Evolutionary conservation across 768 basidiomycete species (phyloP), one percentile per base, ranked within the genome.

Genomic region (Xerocomus spinulosus): DNA sequence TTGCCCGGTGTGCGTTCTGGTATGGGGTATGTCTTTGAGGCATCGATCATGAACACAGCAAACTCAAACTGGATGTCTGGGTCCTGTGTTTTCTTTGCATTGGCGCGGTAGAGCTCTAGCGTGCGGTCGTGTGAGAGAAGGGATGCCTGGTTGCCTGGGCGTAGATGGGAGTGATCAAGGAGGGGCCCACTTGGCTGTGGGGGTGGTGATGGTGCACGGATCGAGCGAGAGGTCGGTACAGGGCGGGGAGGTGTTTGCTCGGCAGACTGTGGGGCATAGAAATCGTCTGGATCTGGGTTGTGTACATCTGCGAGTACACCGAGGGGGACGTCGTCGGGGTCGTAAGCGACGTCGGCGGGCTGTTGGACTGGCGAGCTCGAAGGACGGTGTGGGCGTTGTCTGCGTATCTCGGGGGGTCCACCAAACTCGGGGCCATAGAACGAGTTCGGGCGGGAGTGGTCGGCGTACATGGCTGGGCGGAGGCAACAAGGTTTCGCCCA

Each of bases 81-180:
- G 67, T 98, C 92, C 71, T 96, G 92, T 0, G 94, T 96, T 73
- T 98, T 98, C 73, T 95, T 96, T 26, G 95, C 96, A 68, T 99
- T 99, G 36, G 86, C 83, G 39, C 96, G 88, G 73, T 99, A 99
- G 52, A 96, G 83, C 68, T 97, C 93, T 50, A 99, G 83, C 2
- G 96, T 98, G 49, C 89, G 89, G 68, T 94, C 92, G 67, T 97
- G 89, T 1, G 92, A 93, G 56, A 97, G 84, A 12, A 98, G 81
- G 6, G 92, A 83, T 4, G 94, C 96, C 57, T 92, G 84, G 39
- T 87, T 89, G 26, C 96, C 96, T 15, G 93, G 93, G 12, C 87
- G 83, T 33, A 96, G 81, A 68, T 97, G 93, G 33, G 92, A 91
- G 57, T 92, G 90, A 73, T 92, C 90, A 48, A 92, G 81, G 59